Base-by-base conservation (phyloP, 2,329 filamentous ascomycete species). In the Venturia nashicola region DNA sequence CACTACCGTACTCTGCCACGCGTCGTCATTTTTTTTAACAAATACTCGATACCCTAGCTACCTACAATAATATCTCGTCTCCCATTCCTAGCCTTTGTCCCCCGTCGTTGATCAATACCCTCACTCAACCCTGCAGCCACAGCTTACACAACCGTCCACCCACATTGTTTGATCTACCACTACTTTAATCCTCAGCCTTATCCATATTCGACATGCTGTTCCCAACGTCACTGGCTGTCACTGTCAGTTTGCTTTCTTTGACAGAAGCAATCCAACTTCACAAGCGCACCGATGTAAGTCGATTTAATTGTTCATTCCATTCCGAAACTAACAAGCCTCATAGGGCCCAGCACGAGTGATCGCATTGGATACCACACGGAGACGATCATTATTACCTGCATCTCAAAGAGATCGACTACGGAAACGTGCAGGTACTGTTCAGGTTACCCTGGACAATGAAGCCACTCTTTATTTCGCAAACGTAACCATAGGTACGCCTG, bases 401-500 rank as follows among this genome's bases (percentile, higher is more conserved):
- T 27, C 61, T 16, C 36, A 42, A 34, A 46, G 61, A 42, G 61
- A 63, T 44, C 46, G 48, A 63, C 39, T 63, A 59, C 20, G 61
- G 36, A 63, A 63, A 48, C 46, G 61, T 2, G 43, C 61, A 16
- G 46, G 46, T 20, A 63, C 61, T 11, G 43, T 64, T n/a, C 20
- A 40, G n/a, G 46, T 64, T 5, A 51, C 23, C 12, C 74, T 86
- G 61, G 79, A 82, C 69, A 86, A 86, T 70, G 78, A 83, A 70
- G 80, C 82, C 72, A 83, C 81, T 0, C 75, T 86, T 4, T 86
- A 86, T 69, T 83, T 80, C 68, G 81, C 81, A 66, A 85, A 85
- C 66, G 74, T 82, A 55, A 80, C 76, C 9, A 67, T 87, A 12
- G 84, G 84, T 32, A 86, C 83, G 0, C 84, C 84, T 0, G 70